phyloP scores from a whole-genome alignment of 148 eudicot genomes.

The Polygonum maritimum region DNA sequence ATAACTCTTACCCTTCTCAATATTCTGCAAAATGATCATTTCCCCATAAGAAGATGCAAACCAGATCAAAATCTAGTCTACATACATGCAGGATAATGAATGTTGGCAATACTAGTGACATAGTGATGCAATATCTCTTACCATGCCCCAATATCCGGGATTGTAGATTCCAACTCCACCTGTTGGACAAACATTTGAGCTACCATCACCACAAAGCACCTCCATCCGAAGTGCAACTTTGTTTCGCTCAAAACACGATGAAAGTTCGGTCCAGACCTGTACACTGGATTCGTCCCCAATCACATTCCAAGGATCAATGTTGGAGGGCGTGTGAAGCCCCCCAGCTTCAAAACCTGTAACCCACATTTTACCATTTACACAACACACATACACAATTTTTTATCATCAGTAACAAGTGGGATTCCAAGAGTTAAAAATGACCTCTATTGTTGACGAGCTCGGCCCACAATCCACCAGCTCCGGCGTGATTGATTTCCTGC shows the following conservation, averaged over 20 bases:
- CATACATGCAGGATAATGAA: background rate
- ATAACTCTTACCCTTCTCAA: conserved; percentile 76
- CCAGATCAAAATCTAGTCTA: too few species aligned
- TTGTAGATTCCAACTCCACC: conserved; percentile 93
- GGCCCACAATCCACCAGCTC: conserved; percentile 96
- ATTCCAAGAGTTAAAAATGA: conserved; percentile 9
- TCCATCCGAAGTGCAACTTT: conserved; percentile 79
- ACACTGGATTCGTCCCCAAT: conserved; percentile 63
- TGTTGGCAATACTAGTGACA: background rate
- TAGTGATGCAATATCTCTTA: conserved; percentile 16
- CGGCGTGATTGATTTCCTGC: conserved; percentile 95
- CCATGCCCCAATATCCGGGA: conserved; percentile 99
- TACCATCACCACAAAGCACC: conserved; percentile 55
- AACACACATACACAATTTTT: background rate
- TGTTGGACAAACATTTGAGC: conserved; percentile 48
- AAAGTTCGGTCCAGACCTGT: conserved; percentile 59
- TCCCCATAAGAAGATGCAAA: too few species aligned
- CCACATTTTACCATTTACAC: background rate
- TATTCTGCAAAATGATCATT: conserved; percentile 42
- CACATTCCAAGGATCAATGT: conserved; percentile 71
- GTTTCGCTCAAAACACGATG: conserved; percentile 91
- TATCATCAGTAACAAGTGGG: background rate
- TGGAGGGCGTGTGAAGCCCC: conserved; percentile 62
- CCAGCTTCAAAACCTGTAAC: conserved; percentile 85
- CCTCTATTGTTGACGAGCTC: conserved; percentile 94